Base-by-base conservation (phyloP, 768 basidiomycete species). In the Psilocybe cyanescens region DNA sequence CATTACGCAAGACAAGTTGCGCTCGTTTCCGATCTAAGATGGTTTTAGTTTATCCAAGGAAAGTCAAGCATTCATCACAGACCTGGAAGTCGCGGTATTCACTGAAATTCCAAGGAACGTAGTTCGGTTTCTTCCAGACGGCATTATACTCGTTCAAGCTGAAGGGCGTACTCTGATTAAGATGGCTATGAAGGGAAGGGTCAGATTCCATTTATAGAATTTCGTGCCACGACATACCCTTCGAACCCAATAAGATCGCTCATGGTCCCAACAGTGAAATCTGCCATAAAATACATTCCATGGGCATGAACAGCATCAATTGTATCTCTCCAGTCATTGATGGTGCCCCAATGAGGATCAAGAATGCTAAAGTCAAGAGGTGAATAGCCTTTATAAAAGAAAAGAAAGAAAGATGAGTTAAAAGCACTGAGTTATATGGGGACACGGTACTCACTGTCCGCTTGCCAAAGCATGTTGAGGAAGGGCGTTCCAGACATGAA, bases 381-480 rank as follows among this genome's bases (percentile, higher is more conserved):
- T 28, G 95, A 97, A 73, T 97, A 97, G 75, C 94, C 94, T 93
- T 59, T 19, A 68, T 35, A 60, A 63, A 61, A 35, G 51, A 54
- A 61, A 57, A 65, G 65, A 35, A 59, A 62, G 51, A 37, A 54
- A 60, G 55, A 65, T 64, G 44, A 53, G 31, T 48, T 31, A 59
- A 24, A 50, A 44, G 51, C 8, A 39, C 44, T 50, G 30, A 58
- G 59, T 5, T 44, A 47, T 44, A 30, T 9, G 33, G 46, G 57
- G 11, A 47, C 39, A 37, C 17, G 46, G 58, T 29, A 85, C 94
- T 71, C 57, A 95, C 95, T 94, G 83, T 97, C 95, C 3, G 94
- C 91, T 71, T 95, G 90, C 95, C 95, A 97, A n/a, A 94, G 76
- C 95, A 95, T 95, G 82, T 97, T 97, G 63, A 97, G 63, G 75